Base-by-base conservation (phyloP, 208 protist species). In the Herpetomonas tarakana region DNA sequence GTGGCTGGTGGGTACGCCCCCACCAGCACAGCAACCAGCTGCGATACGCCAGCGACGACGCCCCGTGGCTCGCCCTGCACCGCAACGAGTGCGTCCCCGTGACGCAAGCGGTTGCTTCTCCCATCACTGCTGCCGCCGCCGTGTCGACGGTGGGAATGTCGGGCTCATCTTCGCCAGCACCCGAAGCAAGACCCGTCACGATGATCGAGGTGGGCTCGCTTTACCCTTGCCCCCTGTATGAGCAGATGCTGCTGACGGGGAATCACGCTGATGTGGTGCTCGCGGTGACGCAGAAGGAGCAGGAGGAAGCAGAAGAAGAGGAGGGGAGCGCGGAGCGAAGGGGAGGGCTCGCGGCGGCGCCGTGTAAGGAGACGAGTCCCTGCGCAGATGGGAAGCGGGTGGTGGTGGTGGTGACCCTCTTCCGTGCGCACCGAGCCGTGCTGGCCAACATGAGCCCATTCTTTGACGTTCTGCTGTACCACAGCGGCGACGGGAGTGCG, bases 381-480 rank as follows among this genome's bases (percentile, higher is more conserved):
- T n/a, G n/a, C n/a, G n/a, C 30, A 16, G 22, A 28, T 11, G 14
- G 19, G 35, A 49, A 52, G 31, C 28, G 49, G 49, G 51, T 28
- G 29, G 51, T 58, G 57, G 7, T 24, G 14, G 52, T 62, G 11
- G 30, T 70, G 7, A 70, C 64, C 27, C 63, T 59, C 57, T 70
- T 70, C 44, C 64, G 57, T 0, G 38, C 63, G 26, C 64, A 59
- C 21, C 31, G 31, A 21, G 38, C 59, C 0, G 51, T 63, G 3
- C 2, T 70, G 29, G 54, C 52, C 24, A 44, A 58, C 25, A 35
- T 50, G 41, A 54, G 64, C 19, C n/a, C 24, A n/a, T 71, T 56
- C 46, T 65, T 71, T 12, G 52, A 51, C 9, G 53, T 31, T 0
- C 45, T 71, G 21, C 51, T 70, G 0, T 54, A 41, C n/a, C 28